A percentile compares a stretch with the other conserved stretches of the same genome.
Conservation (phyloP, 805 yeast genomes). For the Clavispora vitiphila region DNA sequence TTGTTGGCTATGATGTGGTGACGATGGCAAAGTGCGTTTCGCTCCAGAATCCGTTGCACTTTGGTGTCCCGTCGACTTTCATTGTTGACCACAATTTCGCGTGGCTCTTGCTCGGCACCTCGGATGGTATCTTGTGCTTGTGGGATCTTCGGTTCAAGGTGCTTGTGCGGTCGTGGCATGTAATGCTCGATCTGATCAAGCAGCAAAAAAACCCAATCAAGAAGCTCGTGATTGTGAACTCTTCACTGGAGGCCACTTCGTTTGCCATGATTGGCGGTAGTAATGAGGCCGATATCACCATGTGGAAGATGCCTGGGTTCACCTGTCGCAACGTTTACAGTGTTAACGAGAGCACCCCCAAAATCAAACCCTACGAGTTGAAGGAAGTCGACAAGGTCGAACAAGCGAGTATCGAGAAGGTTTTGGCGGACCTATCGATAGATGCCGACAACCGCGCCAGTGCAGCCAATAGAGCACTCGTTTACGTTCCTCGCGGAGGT, state of each 20-base stretch:
- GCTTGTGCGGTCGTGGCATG: conserved; percentile 56
- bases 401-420: conserved; percentile 15
- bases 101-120: conserved; percentile 75
- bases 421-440: conserved; percentile 15
- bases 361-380: conserved; percentile 19
- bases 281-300: conserved; percentile 50
- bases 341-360: conserved; percentile 16
- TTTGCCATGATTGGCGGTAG: conserved; percentile 67
- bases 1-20: conserved; percentile 55
- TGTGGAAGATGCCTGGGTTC: conserved; percentile 71
- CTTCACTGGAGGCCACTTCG: background rate
- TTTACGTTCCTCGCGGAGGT: background rate
- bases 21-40: conserved; percentile 40
- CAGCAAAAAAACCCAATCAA: conserved; percentile 38
- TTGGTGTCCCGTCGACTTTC: conserved; percentile 64
- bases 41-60: conserved; percentile 51
- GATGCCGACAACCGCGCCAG: conserved; percentile 13
- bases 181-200: conserved; percentile 33
- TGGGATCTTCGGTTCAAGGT: conserved; percentile 78
- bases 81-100: conserved; percentile 46
- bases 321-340: conserved; percentile 44
- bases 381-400: conserved; percentile 16
- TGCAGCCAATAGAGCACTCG: conserved; percentile 6
- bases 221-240: conserved; percentile 35
- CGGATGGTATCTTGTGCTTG: conserved; percentile 64